Evolutionary conservation across 352 stramenopile genomes (phyloP).

Genomic region (Globisporangium splendens): DNA sequence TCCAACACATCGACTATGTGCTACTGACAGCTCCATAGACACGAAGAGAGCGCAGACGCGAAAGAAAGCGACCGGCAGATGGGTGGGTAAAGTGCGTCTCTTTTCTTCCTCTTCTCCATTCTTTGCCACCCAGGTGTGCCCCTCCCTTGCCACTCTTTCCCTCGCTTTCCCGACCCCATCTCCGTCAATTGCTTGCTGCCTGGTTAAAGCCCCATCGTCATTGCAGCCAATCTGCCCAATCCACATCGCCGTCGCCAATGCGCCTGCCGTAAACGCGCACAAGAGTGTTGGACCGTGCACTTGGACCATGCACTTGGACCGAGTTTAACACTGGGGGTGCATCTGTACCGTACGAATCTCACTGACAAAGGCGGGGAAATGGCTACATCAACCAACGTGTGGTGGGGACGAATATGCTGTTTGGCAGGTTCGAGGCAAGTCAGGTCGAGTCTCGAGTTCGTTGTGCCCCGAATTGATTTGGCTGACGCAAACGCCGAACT

Average conservation of each 20-base stretch:
- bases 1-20: too few species aligned
- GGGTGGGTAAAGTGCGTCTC: neutral
- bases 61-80: neutral
- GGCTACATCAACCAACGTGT: constrained; percentile 10
- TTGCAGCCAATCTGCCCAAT: neutral
- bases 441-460: too few species aligned
- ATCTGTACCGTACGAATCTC: too few species aligned
- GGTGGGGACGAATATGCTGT: constrained; percentile 1
- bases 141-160: neutral
- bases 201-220: neutral
- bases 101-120: neutral
- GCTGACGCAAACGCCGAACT: too few species aligned
- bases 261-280: too few species aligned
- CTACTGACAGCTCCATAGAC: too few species aligned
- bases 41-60: neutral
- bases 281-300: too few species aligned
- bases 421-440: constrained; percentile 1
- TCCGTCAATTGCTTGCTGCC: neutral
- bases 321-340: too few species aligned
- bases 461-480: too few species aligned
- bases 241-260: too few species aligned
- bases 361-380: neutral
- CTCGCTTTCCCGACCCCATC: neutral
- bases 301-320: too few species aligned
- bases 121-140: neutral